A percentile compares a stretch with the other conserved stretches of the same genome.
These are phyloP conservation scores for Pichia sp. DNA, from an alignment of 1,139 yeast genomes.

Conservation along the genomic window DNA sequence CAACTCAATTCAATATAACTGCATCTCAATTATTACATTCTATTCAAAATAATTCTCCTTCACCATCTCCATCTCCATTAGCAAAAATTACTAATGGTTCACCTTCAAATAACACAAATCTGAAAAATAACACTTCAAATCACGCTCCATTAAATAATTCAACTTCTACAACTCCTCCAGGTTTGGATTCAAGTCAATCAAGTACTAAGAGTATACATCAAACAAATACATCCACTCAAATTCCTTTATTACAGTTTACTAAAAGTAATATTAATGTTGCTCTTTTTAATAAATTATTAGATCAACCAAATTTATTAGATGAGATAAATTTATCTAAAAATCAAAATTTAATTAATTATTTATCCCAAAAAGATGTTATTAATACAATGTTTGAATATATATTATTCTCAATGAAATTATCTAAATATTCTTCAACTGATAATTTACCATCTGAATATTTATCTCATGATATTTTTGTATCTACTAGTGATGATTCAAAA, in stretches of 20 bases:
- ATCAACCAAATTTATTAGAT: conserved; percentile 80
- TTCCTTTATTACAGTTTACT: conserved; percentile 1
- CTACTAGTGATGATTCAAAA: neutral
- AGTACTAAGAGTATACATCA: neutral
- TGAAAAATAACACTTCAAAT: neutral
- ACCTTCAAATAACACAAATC: neutral
- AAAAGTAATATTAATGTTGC: conserved; percentile 21
- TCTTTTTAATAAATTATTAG: conserved; percentile 61
- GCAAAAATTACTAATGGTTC: conserved; percentile 6
- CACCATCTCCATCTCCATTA: conserved; percentile 12
- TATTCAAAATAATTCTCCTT: conserved; percentile 25
- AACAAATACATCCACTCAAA: neutral
- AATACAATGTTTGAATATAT: conserved; percentile 61
- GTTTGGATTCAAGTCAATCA: neutral
- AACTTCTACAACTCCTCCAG: neutral
- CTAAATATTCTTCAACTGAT: conserved; percentile 5
- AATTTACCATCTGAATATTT: conserved; percentile 14
- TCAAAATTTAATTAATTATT: conserved; percentile 68
- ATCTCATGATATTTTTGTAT: conserved; percentile 11
- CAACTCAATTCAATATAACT: conserved; percentile 24
- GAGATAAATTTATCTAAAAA: conserved; percentile 74
- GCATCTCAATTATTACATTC: conserved; percentile 31
- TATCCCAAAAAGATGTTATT: conserved; percentile 66
- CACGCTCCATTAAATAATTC: too few species aligned
- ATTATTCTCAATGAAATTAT: conserved; percentile 31